Conservation (phyloP, 768 basidiomycete genomes). For the Dioszegia hungarica region DNA sequence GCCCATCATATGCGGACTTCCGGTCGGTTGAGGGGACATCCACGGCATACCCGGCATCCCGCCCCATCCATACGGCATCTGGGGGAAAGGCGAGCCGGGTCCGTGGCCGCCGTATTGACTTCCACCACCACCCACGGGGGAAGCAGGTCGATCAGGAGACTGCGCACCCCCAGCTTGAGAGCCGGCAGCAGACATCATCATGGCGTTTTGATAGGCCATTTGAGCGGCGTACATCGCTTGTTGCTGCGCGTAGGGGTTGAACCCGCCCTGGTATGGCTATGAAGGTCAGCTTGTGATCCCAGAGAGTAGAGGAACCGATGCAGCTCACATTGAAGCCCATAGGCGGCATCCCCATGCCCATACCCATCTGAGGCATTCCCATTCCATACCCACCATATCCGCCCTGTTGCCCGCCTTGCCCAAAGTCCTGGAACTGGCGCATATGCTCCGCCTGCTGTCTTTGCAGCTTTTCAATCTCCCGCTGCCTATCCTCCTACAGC, state of each 20-base stretch:
- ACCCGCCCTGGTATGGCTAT: constrained; percentile 26
- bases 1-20: constrained; percentile 5
- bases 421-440: constrained; percentile 60
- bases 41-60: background rate
- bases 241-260: constrained; percentile 47
- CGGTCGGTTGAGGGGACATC: constrained; percentile 9
- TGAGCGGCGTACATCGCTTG: constrained; percentile 52
- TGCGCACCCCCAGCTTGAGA: constrained; percentile 1
- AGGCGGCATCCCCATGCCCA: constrained; percentile 29
- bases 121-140: constrained; percentile 5
- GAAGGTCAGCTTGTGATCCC: background rate
- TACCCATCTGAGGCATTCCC: constrained; percentile 15
- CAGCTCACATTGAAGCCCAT: constrained; percentile 23
- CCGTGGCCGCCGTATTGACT: constrained; percentile 2
- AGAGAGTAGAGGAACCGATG: background rate
- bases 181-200: constrained; percentile 22
- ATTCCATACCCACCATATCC: constrained; percentile 26
- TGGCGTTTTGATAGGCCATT: constrained; percentile 49
- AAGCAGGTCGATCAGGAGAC: constrained; percentile 7
- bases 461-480: constrained; percentile 86
- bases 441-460: constrained; percentile 85
- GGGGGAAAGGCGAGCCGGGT: background rate
- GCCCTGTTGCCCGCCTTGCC: constrained; percentile 55
- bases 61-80: background rate
- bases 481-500: constrained; percentile 71